Evolutionary conservation across 2,329 filamentous ascomycete genomes (phyloP), one percentile per base, ranked within the genome.

Genomic region (Verticillium zaregamsianum): DNA sequence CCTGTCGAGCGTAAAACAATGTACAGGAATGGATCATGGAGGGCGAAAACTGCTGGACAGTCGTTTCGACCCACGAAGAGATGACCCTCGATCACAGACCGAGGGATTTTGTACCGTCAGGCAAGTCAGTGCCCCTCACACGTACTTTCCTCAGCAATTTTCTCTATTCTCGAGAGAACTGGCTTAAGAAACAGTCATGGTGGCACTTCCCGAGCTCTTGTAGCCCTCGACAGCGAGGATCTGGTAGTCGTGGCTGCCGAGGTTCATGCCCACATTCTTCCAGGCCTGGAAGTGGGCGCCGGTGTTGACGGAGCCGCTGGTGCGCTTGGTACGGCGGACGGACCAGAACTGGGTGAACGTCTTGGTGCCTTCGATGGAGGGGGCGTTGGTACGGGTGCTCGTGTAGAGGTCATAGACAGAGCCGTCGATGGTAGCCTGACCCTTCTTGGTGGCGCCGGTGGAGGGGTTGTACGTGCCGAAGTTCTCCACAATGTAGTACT

Each of bases 261-360:
- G 66, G 61, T 77, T 77, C 70, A 83, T 68, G 15, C 82, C 82
- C 17, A 70, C 66, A 64, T 74, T 74, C 14, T 70, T 68, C 83
- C 83, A 86, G 6, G 79, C 81, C 64, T 80, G 74, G 65, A 86
- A 83, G 71, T 85, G 82, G 65, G 79, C 81, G 59, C 69, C 72
- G 5, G 76, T 75, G 28, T 76, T 82, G 64, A 86, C 76, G 17
- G 77, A 82, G 15, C 83, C 82, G 59, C 76, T 74, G 32, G 75
- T 73, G 28, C 81, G 75, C 74, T 82, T 78, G 17, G 17, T 25
- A 8, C 40, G 9, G 76, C 82, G 76, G n/a, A 86, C 78, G 14
- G 77, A 80, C 79, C 79, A 82, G 73, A 76, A 83, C 73, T 83
- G 81, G 67, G 79, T 69, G 66, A 83, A 82, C 65, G 79, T 82